Evolutionary conservation across 768 basidiomycete genomes (phyloP).

Genomic region (Albatrellus ellisii): DNA sequence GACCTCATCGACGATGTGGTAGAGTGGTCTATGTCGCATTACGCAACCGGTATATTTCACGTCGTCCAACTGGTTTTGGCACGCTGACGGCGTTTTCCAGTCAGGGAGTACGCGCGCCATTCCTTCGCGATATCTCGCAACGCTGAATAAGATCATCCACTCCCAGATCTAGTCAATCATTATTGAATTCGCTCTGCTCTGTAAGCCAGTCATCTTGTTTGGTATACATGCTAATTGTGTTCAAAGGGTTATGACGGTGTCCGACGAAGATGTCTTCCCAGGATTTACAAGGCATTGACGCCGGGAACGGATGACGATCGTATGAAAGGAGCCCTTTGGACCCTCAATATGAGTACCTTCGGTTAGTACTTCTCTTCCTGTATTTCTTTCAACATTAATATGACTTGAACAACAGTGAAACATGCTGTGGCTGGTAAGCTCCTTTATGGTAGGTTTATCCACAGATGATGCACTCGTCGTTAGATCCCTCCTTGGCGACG

Average conservation of each 20-base stretch:
- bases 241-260: slow-evolving; percentile 55
- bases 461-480: background rate
- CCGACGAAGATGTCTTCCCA: slow-evolving; percentile 45
- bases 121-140: background rate
- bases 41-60: slow-evolving; percentile 31
- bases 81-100: slow-evolving; percentile 8
- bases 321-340: slow-evolving; percentile 89
- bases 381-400: background rate
- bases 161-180: slow-evolving; percentile 25
- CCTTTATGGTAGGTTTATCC: too few species aligned
- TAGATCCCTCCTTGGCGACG: slow-evolving; percentile 53
- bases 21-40: slow-evolving; percentile 71
- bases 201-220: slow-evolving; percentile 20
- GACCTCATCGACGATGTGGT: slow-evolving; percentile 55
- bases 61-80: background rate
- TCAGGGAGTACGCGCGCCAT: slow-evolving; percentile 18
- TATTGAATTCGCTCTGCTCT: slow-evolving; percentile 28
- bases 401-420: slow-evolving; percentile 20
- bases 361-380: slow-evolving; percentile 27
- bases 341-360: slow-evolving; percentile 50
- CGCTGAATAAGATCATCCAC: slow-evolving; percentile 12
- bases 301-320: slow-evolving; percentile 73
- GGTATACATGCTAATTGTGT: background rate
- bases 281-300: slow-evolving; percentile 41
- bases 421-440: slow-evolving; percentile 28